Evolutionary conservation across 306 rosid species (phyloP), one percentile per base, ranked within the genome.

Genomic region (Cicer cuneatum): DNA sequence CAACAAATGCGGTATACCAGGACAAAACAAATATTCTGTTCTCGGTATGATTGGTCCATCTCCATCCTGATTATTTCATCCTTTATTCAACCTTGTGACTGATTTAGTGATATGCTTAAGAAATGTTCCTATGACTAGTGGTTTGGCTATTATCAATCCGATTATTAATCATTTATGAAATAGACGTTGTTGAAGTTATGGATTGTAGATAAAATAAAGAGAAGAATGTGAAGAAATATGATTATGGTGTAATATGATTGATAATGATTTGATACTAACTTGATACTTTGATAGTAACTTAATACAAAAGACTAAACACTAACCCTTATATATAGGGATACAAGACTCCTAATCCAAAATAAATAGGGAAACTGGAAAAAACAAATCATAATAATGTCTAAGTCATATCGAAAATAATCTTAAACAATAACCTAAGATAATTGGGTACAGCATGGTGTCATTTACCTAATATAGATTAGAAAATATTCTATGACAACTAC

Each of bases 11-110:
- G 40, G 98, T 94, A 60, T 94, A 91, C 84, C 98, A 94, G 89
- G 98, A 94, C 87, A 94, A 94, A 89, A 94, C 96, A 76, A 94
- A 88, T 82, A 94, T 86, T 83, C 87, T 94, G 73, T 94, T 94
- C 83, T 94, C 98, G 86, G 98, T 93, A 89, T 49, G 83, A 72
- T 45, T 39, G 21, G 66, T 76, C 48, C 60, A 77, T 77, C 65
- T 76, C 48, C 54, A 75, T 77, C 65, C 43, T 59, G 79, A 72
- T 45, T 35, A 40, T 72, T 73, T 38, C 53, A 78, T 75, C 68
- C 62, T 53, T 60, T 73, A 15, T 71, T 42, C 74, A 69, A 78
- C 24, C 58, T 15, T 41, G 58, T 57, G 78, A 6, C 24, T 52
- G 66, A 29, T 29, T 29, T 29, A 29, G 35, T 29, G 5, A 74